These are phyloP conservation scores for Trichothecium roseum DNA, from an alignment of 2,329 filamentous ascomycete species.

Conservation along the genomic window DNA sequence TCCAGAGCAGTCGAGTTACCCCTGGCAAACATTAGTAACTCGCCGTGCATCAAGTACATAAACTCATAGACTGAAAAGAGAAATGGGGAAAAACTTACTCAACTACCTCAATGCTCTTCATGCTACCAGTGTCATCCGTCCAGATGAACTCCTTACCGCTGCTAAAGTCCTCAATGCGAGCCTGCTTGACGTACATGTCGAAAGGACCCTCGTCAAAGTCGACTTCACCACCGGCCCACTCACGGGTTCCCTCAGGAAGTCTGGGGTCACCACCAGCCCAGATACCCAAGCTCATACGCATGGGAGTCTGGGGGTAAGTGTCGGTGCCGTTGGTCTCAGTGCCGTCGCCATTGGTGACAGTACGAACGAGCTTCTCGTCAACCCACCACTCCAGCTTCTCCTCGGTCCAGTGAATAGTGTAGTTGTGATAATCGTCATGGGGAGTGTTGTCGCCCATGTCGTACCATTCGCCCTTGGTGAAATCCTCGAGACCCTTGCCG, in stretches of 20 bases:
- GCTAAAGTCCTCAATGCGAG: constrained; percentile 45
- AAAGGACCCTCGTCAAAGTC: constrained; percentile 58
- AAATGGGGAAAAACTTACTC: constrained; percentile 28
- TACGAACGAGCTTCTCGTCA: constrained; percentile 56
- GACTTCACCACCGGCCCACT: constrained; percentile 62
- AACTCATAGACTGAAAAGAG: neutral
- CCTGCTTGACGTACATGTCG: constrained; percentile 62
- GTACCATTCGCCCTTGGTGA: constrained; percentile 53
- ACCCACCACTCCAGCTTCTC: constrained; percentile 59
- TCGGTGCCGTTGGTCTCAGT: constrained; percentile 39
- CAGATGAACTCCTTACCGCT: constrained; percentile 57
- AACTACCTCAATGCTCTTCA: constrained; percentile 50
- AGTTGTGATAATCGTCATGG: constrained; percentile 59
- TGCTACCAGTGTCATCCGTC: constrained; percentile 49
- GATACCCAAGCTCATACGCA: constrained; percentile 58
- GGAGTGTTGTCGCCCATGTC: constrained; percentile 33
- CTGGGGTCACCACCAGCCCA: constrained; percentile 52
- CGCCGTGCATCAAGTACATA: no score
- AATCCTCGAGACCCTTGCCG: constrained; percentile 59
- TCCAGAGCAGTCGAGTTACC: constrained; percentile 47
- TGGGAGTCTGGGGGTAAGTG: constrained; percentile 67
- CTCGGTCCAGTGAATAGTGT: constrained; percentile 64
- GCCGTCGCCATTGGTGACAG: constrained; percentile 46
- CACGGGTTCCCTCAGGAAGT: constrained; percentile 44
- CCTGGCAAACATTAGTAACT: constrained; percentile 24